Evolutionary conservation across 495 filamentous ascomycete species (phyloP).

Genomic region (Mytilinidion resinicola): DNA sequence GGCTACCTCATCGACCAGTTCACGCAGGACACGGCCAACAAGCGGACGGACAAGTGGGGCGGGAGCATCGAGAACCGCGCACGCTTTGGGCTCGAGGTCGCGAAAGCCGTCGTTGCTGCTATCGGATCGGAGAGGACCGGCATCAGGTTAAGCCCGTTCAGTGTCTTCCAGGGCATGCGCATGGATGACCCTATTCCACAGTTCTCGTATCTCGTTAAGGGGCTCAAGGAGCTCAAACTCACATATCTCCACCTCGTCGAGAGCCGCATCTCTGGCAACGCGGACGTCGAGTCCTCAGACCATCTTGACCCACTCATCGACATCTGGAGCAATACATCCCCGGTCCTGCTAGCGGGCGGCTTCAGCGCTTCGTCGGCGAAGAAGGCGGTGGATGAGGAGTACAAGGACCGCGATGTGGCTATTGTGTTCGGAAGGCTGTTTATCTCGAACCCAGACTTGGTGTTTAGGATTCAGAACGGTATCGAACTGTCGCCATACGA

Average conservation of each 20-base stretch:
- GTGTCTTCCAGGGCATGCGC: slow-evolving; percentile 59
- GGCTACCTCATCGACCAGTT: slow-evolving; percentile 76
- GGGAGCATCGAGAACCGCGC: slow-evolving; percentile 67
- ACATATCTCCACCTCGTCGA: slow-evolving; percentile 64
- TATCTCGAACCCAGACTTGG: slow-evolving; percentile 66
- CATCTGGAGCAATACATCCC: slow-evolving; percentile 42
- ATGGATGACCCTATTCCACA: slow-evolving; percentile 60
- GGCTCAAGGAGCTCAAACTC: slow-evolving; percentile 50
- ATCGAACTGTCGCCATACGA: slow-evolving; percentile 53
- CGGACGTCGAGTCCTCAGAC: slow-evolving; percentile 40
- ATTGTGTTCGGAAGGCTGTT: slow-evolving; percentile 58
- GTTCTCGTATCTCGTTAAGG: slow-evolving; percentile 52
- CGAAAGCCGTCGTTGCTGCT: slow-evolving; percentile 54
- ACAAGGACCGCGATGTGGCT: slow-evolving; percentile 44
- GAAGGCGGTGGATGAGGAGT: slow-evolving; percentile 48
- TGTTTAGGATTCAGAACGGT: slow-evolving; percentile 53
- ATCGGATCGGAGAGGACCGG: slow-evolving; percentile 57
- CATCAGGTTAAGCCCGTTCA: slow-evolving; percentile 61
- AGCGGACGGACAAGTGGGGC: slow-evolving; percentile 60
- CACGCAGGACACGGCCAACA: slow-evolving; percentile 54
- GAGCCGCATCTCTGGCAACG: slow-evolving; percentile 44
- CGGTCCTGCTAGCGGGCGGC: slow-evolving; percentile 60
- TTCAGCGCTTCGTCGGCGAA: slow-evolving; percentile 45
- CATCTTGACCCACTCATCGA: slow-evolving; percentile 50
- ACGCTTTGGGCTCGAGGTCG: slow-evolving; percentile 59